These are phyloP conservation scores for Euphrasia arctica DNA, from an alignment of 305 asterid species.

Conservation along the genomic window DNA sequence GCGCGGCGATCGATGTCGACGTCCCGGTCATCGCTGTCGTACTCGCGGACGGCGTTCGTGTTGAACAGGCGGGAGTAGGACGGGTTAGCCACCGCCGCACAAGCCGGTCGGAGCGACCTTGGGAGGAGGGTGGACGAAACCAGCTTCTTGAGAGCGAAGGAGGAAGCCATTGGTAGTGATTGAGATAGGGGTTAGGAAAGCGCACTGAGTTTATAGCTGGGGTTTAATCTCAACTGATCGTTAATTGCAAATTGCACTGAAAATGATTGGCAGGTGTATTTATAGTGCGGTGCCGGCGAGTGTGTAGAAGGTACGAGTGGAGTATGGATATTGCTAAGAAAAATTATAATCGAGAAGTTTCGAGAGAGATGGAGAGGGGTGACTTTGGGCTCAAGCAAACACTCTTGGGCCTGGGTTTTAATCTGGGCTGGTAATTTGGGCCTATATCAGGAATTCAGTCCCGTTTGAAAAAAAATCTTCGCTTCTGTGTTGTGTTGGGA, in stretches of 20 bases:
- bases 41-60: constrained; percentile 38
- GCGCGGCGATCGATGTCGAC: constrained; percentile 35
- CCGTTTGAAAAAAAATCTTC: too few species aligned
- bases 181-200: background rate
- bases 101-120: constrained; percentile 24
- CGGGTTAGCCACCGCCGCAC: constrained; percentile 21
- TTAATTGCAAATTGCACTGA: background rate
- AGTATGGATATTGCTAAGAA: background rate
- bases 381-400: background rate
- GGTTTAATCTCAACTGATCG: background rate
- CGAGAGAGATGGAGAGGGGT: constrained; percentile 1
- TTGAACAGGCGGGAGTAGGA: constrained; percentile 30
- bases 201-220: background rate
- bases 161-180: constrained; percentile 35
- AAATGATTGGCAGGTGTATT: background rate
- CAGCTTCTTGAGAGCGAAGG: constrained; percentile 34
- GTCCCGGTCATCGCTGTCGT: constrained; percentile 46
- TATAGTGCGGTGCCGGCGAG: background rate
- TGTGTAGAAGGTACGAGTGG: constrained; percentile 27
- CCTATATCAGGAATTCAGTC: background rate
- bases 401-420: background rate
- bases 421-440: background rate
- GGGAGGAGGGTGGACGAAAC: constrained; percentile 28
- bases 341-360: constrained; percentile 4
- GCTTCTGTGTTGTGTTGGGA: too few species aligned